Percentiles rank a stretch among this genome's conserved stretches.
Evolutionary conservation across 2,329 filamentous ascomycete genomes (phyloP).

Genomic region (Gyromitra esculenta): DNA sequence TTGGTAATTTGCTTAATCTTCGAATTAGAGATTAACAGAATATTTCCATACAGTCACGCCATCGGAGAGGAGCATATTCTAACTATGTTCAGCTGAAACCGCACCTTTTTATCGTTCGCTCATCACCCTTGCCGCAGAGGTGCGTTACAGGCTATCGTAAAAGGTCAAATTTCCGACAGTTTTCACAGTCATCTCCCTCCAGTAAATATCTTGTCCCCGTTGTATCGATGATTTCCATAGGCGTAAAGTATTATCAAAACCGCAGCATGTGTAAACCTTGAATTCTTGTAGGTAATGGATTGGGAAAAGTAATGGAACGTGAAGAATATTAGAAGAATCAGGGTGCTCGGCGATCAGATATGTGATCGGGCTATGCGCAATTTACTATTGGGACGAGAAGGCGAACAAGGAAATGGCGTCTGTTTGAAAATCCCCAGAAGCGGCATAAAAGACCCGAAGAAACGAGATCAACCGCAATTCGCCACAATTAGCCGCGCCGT

Average conservation of each 20-base stretch:
- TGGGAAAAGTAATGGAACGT: too few relatives aligned
- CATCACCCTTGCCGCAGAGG: conserved; percentile 28
- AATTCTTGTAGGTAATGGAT: too few relatives aligned
- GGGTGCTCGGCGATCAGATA: not conserved
- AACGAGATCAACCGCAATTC: conserved; percentile 40
- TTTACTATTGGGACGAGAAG: not conserved
- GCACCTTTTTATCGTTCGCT: conserved; percentile 10
- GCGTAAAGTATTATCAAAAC: conserved; percentile 1
- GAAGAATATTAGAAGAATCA: too few relatives aligned
- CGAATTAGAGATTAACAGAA: not conserved
- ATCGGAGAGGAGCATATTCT: not conserved
- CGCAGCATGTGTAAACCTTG: not conserved
- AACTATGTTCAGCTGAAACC: conserved; percentile 29
- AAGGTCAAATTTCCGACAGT: conserved; percentile 12
- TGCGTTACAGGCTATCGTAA: conserved; percentile 24
- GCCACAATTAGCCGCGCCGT: conserved; percentile 43
- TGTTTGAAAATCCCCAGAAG: conserved; percentile 26
- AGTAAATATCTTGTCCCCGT: conserved; percentile 6
- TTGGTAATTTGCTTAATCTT: conserved; percentile 20
- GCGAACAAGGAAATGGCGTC: conserved; percentile 10
- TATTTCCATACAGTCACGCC: not conserved
- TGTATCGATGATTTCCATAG: not conserved
- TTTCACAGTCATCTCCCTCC: conserved; percentile 16
- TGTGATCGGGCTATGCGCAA: conserved; percentile 6
- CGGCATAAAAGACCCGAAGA: conserved; percentile 12